These are phyloP conservation scores for Marchantia polymorpha DNA, from an alignment of 225 moss, liverwort and hornwort species.

Conservation along the genomic window DNA sequence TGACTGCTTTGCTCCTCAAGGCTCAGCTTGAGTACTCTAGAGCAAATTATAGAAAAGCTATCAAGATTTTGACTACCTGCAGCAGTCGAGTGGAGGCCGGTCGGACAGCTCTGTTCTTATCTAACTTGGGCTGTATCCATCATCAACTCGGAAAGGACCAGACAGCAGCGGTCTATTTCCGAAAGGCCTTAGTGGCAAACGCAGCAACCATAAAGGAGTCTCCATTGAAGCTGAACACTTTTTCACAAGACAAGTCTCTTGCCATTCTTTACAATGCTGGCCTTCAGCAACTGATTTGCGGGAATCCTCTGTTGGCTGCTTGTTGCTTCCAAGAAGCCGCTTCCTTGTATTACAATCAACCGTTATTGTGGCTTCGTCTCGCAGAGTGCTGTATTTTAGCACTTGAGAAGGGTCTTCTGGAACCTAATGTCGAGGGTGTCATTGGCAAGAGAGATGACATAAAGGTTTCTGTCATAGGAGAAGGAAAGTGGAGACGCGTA, in stretches of 20 bases:
- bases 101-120: slow-evolving; percentile 58
- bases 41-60: slow-evolving; percentile 88
- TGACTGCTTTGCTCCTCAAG: slow-evolving; percentile 78
- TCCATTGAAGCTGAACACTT: slow-evolving; percentile 51
- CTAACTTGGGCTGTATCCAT: slow-evolving; percentile 89
- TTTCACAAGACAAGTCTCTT: slow-evolving; percentile 78
- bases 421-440: slow-evolving; percentile 17
- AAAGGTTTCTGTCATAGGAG: slow-evolving; percentile 50
- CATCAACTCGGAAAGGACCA: slow-evolving; percentile 87
- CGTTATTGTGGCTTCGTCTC: slow-evolving; percentile 43
- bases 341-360: slow-evolving; percentile 40
- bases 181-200: slow-evolving; percentile 68
- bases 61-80: slow-evolving; percentile 85
- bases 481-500: slow-evolving; percentile 55
- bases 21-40: slow-evolving; percentile 88
- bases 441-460: slow-evolving; percentile 42
- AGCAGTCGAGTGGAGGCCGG: slow-evolving; percentile 68
- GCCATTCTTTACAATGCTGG: slow-evolving; percentile 87
- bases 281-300: slow-evolving; percentile 83
- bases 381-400: slow-evolving; percentile 42
- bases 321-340: slow-evolving; percentile 86
- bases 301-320: slow-evolving; percentile 73
- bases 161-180: slow-evolving; percentile 77
- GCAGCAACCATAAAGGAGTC: slow-evolving; percentile 46
- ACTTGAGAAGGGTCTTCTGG: slow-evolving; percentile 44